Evolutionary conservation across 2,329 filamentous ascomycete genomes (phyloP), one percentile per base, ranked within the genome.

Genomic region (Keithomyces neogunnii): DNA sequence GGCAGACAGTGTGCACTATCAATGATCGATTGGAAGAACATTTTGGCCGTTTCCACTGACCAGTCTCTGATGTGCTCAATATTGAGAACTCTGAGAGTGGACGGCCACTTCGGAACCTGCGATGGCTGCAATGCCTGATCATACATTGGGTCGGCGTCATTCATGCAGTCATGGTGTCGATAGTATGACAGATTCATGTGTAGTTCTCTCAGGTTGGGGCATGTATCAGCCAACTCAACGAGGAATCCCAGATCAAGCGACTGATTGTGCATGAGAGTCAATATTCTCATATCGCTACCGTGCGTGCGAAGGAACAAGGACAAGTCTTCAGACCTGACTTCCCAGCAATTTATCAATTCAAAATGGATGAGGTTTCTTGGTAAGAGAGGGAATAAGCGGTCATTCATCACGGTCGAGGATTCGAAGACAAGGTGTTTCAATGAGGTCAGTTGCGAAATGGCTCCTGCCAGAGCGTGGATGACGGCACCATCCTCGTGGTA

Each of bases 171-270:
- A 53, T 88, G 81, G 40, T 83, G 78, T 56, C 84, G 86, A 67
- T 83, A 91, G 61, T 90, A 93, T 11, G 82, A 84, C 48, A 95
- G 72, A 58, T 95, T 88, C 76, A 95, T 85, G 47, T 78, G 80
- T 39, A 97, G 73, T 29, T 80, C 76, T 60, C 85, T 74, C 5
- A 97, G 74, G 3, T 76, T 74, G 0, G 89, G 88, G 61, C 90
- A 96, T 2, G 78, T 76, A 3, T 70, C 65, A 19, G 79, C 82
- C 45, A 97, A 69, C 30, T 76, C 67, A 0, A 82, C 77, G 5
- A 93, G 73, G 60, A 96, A 96, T 0, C 77, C 81, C 40, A 96
- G 69, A 59, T 84, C 86, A 39, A 96, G 73, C 2, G 85, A 82
- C 55, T 88, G 84, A 60, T 95, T 95, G 67, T 95, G 87, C 49